These are phyloP conservation scores for Dujonia santamariae DNA, from an alignment of 1,139 yeast genomes.

Conservation along the genomic window DNA sequence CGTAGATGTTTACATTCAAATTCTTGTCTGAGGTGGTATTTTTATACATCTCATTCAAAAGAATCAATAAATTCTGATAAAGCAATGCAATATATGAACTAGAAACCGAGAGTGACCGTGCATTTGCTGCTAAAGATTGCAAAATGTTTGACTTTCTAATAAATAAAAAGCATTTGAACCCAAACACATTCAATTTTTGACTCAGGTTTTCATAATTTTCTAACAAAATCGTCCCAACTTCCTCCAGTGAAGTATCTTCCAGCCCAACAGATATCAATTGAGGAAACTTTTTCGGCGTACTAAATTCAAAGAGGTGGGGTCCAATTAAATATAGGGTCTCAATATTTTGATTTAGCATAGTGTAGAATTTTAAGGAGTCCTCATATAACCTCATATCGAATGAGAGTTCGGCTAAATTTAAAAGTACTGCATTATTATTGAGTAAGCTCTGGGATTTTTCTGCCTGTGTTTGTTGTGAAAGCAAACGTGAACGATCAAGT, in stretches of 20 bases:
- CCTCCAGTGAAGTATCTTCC: no score
- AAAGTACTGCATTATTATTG: slow-evolving; percentile 10
- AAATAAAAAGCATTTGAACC: slow-evolving; percentile 26
- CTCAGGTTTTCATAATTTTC: no score
- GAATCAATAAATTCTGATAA: slow-evolving; percentile 29
- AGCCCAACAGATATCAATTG: no score
- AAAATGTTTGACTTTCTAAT: slow-evolving; percentile 24
- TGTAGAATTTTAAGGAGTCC: slow-evolving; percentile 53
- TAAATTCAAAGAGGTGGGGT: neutral
- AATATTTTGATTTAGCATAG: slow-evolving; percentile 25
- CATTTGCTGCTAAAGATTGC: slow-evolving; percentile 27
- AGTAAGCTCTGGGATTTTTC: neutral
- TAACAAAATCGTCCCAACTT: no score
- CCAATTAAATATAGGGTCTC: slow-evolving; percentile 2
- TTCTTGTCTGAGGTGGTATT: slow-evolving; percentile 20
- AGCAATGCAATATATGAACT: slow-evolving; percentile 31
- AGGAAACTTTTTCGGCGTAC: no score
- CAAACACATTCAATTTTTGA: slow-evolving; percentile 27
- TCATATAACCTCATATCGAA: slow-evolving; percentile 53
- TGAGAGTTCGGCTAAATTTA: slow-evolving; percentile 26
- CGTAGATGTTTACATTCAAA: slow-evolving; percentile 17
- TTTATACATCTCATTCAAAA: slow-evolving; percentile 36
- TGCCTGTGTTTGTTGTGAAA: neutral
- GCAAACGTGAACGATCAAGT: no score
- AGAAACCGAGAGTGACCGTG: slow-evolving; percentile 25